Base-by-base conservation (phyloP, 805 yeast genomes). In the Candida sakaeoensis region DNA sequence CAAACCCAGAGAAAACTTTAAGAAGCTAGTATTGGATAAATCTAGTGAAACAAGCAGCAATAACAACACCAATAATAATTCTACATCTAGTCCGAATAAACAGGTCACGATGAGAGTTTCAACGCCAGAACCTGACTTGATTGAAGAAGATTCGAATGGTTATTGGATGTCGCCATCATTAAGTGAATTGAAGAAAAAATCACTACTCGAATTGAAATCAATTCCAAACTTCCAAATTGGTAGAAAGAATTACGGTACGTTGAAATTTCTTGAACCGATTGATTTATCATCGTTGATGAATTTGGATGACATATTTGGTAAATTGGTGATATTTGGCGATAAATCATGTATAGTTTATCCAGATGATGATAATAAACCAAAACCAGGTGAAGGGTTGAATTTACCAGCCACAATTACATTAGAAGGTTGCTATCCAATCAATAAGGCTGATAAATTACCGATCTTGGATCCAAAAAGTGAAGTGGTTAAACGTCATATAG, bases 141-240 rank as follows among this genome's bases (percentile, higher is more conserved):
- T 15, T 10, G 36, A 27, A 10, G 48, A 35, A 37, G 77, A 82
- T 37, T 80, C 79, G 10, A 77, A 84, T 36, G 96, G 90, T 5
- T 93, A 90, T 63, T 93, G 93, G 86, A 82, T 81, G 39, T 77
- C 85, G 5, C 99, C 99, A 13, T 69, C 88, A 2, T 54, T 82
- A 27, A 75, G 79, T 4, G 80, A 80, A 36, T 65, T 93, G 38
- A 72, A 75, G 40, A 61, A 69, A 13, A 70, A 77, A 72, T 59
- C 87, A 0, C 67, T 85, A 27, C 62, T 78, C 8, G 82, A 87
- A 45, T 72, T 88, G 36, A 78, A 83, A 40, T 53, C 73, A 5
- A 83, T 93, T 17, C 51, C 70, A 13, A 70, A 79, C 39, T 80
- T 90, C 56, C 74, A 74, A 12, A 78, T 93, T 44, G 99, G 98